These are phyloP conservation scores for Metrosideros polymorpha DNA, from an alignment of 441 rosid species.

Conservation along the genomic window DNA sequence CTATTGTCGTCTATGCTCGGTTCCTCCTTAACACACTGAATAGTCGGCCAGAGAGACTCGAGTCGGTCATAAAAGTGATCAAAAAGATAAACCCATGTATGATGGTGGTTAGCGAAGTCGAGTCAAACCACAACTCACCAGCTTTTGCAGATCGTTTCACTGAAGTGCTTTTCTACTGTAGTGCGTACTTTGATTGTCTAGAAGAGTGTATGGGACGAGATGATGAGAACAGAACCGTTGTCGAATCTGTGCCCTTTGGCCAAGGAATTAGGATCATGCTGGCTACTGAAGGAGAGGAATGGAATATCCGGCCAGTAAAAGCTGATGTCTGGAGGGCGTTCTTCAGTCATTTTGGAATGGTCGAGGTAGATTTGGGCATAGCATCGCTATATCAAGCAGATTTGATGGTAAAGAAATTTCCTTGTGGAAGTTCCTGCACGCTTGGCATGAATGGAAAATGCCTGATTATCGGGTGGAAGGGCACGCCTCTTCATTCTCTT, in stretches of 20 bases:
- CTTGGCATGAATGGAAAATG: conserved; percentile 14
- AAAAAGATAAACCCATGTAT: conserved; percentile 14
- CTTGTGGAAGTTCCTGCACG: conserved; percentile 11
- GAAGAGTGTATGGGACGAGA: conserved; percentile 3
- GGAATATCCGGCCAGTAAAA: conserved; percentile 13
- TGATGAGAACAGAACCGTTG: not conserved
- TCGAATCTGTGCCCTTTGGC: conserved; percentile 11
- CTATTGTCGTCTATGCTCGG: conserved; percentile 7
- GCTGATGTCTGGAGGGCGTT: conserved; percentile 22
- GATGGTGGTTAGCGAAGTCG: conserved; percentile 15
- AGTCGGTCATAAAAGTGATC: conserved; percentile 9
- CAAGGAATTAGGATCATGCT: conserved; percentile 14
- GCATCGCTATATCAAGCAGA: conserved; percentile 19
- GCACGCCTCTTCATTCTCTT: conserved; percentile 24
- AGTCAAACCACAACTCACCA: conserved; percentile 12
- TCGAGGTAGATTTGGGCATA: conserved; percentile 16
- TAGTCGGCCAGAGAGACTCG: conserved; percentile 3
- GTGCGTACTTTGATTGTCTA: conserved; percentile 16
- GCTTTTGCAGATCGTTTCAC: conserved; percentile 7
- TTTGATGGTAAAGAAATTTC: conserved; percentile 11
- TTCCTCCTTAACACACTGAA: conserved; percentile 5
- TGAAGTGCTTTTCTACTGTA: conserved; percentile 5
- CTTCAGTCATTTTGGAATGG: conserved; percentile 8
- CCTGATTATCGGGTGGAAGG: conserved; percentile 24
- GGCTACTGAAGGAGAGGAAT: conserved; percentile 17